A percentile compares a stretch with the other conserved stretches of the same genome.
Evolutionary conservation across 768 basidiomycete genomes (phyloP).

Genomic region (Pleurotus salmoneostramineus): DNA sequence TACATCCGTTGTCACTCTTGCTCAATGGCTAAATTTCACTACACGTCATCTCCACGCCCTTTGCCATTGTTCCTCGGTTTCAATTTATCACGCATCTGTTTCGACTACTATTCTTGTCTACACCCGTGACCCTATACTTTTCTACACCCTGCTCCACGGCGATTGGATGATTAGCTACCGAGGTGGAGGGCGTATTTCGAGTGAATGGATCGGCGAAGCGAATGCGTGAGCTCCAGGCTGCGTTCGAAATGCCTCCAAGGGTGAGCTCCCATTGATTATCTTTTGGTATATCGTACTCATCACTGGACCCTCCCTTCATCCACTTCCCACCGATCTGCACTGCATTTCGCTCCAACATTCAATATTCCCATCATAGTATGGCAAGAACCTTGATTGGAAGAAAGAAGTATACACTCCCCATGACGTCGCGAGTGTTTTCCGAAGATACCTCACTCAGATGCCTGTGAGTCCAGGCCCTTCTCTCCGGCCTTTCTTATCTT

Average conservation of each 20-base stretch:
- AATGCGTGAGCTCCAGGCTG: conserved; percentile 91
- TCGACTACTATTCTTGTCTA: not conserved
- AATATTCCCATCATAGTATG: conserved; percentile 63
- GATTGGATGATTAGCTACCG: conserved; percentile 55
- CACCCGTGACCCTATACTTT: not conserved
- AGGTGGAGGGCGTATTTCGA: conserved; percentile 91
- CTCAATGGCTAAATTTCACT: not conserved
- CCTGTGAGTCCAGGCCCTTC: conserved; percentile 57
- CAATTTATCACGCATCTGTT: too few relatives aligned
- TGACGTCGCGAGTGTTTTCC: conserved; percentile 95
- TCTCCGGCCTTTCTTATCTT: conserved; percentile 9
- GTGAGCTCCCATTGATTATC: conserved; percentile 35
- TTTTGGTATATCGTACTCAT: not conserved
- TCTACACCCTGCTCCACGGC: not conserved
- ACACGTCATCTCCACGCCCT: too few relatives aligned
- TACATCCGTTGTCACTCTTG: not conserved
- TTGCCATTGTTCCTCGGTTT: too few relatives aligned
- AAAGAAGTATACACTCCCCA: conserved; percentile 85
- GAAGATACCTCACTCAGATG: conserved; percentile 94
- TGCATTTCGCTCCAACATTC: not conserved
- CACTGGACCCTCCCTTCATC: not conserved
- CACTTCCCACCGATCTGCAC: conserved; percentile 8
- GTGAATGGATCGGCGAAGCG: conserved; percentile 94
- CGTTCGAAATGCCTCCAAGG: conserved; percentile 86
- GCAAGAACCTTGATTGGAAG: conserved; percentile 91